Base-by-base conservation (phyloP, 202 grass and related monocot species). In the Setaria italica region DNA sequence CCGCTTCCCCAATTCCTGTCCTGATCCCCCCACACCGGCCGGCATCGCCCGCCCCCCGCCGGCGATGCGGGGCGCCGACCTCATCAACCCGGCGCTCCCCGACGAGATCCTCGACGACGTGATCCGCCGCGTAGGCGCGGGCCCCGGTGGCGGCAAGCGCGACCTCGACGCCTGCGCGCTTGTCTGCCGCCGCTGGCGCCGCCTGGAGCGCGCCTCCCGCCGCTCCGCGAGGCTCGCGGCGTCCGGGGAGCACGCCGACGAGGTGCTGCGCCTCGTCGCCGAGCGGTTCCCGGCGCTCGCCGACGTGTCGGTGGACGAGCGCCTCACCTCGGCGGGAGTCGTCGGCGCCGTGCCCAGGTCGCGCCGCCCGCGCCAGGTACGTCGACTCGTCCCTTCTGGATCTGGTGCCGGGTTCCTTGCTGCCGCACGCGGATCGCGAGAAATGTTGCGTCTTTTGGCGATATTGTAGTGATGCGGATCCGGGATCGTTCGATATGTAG, bases 161-260 rank as follows among this genome's bases (percentile, higher is more conserved):
- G 92, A 97, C 86, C 84, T 79, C 17, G 95, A 93, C 76, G 82
- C 90, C 30, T 97, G 89, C 76, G 48, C 92, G 20, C 87, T 97
- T 54, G 90, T 93, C 19, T 97, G 92, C 82, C 85, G 82, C 77
- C 86, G 88, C 51, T 97, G 95, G 95, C 78, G 68, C 80, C 73
- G 70, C 72, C 80, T 90, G 30, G 95, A 97, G 56, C 91, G 91
- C 55, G 81, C 83, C 10, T 90, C 82, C 21, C 90, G 89, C 62
- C 83, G 89, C 7, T 59, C 56, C 58, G 84, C 89, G 50, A 86
- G 76, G 77, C 90, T 95, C 37, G 83, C 88, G 2, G 91, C 91
- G 6, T 93, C 87, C 11, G 92, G 92, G 19, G 83, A 47, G 17
- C 60, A 53, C 9, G 92, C 85, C 3, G 92, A 97, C 68, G 89